Conservation (phyloP, 2,329 filamentous ascomycete species). For the Xylariaceae sp. region DNA sequence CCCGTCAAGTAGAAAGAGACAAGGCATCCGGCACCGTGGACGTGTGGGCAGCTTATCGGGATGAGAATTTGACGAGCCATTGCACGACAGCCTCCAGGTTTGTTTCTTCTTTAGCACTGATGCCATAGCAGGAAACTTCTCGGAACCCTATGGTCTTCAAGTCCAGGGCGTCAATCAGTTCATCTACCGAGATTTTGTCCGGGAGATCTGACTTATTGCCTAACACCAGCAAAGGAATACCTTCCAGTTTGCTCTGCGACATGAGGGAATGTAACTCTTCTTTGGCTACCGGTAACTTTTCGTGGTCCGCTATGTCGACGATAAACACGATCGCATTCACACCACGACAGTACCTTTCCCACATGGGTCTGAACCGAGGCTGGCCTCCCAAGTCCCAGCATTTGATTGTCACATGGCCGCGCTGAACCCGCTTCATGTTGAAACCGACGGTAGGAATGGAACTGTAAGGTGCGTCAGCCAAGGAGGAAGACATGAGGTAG, state of each 20-base stretch:
- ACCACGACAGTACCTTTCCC: constrained; percentile 96
- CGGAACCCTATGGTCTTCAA: constrained; percentile 84
- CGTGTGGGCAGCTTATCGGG: constrained; percentile 49
- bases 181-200: constrained; percentile 88
- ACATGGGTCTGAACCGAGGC: constrained; percentile 96
- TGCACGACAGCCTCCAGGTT: constrained; percentile 96
- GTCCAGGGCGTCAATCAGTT: constrained; percentile 88
- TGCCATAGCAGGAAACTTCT: constrained; percentile 97
- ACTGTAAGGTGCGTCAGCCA: constrained; percentile 53
- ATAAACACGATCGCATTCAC: constrained; percentile 99
- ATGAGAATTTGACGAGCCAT: constrained; percentile 90
- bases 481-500: constrained; percentile 16
- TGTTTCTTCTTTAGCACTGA: constrained; percentile 97
- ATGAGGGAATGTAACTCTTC: constrained; percentile 91
- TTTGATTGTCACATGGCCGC: constrained; percentile 96
- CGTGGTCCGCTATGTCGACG: constrained; percentile 87
- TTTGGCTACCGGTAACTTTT: constrained; percentile 75
- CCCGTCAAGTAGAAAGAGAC: neutral
- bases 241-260: constrained; percentile 76
- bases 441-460: constrained; percentile 98
- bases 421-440: constrained; percentile 98
- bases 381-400: constrained; percentile 99
- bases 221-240: constrained; percentile 88
- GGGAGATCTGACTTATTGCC: constrained; percentile 96
- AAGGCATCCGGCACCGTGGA: constrained; percentile 2